phyloP scores from a whole-genome alignment of 768 basidiomycete genomes.

The Psilocybe sp. region DNA sequence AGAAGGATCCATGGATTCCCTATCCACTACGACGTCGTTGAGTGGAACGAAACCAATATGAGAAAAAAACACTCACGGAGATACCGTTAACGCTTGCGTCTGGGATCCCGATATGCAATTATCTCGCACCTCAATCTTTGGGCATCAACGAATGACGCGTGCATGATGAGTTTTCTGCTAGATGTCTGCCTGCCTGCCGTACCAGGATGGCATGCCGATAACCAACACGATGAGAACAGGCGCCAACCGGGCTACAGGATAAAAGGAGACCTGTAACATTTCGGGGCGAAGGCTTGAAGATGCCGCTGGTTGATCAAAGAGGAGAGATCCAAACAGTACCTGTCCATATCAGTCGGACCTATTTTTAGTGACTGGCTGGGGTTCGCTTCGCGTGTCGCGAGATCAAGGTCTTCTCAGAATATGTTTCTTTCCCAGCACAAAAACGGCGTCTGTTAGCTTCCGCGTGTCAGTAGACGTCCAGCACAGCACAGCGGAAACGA shows the following conservation, averaged over 20 bases:
- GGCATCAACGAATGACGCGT: constrained; percentile 2
- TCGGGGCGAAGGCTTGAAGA: too few species aligned
- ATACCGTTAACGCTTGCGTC: constrained; percentile 19
- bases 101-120: constrained; percentile 21
- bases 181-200: too few species aligned
- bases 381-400: constrained; percentile 3
- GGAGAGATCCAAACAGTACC: constrained; percentile 9
- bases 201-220: too few species aligned
- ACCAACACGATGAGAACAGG: too few species aligned
- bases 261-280: too few species aligned
- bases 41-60: constrained; percentile 14
- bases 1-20: constrained; percentile 21
- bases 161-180: not conserved
- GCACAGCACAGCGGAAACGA: not conserved
- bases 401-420: constrained; percentile 1
- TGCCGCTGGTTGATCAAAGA: not conserved
- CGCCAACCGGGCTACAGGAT: too few species aligned
- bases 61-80: constrained; percentile 22
- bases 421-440: constrained; percentile 8
- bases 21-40: constrained; percentile 17
- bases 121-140: not conserved
- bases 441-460: constrained; percentile 7
- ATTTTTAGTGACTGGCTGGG: constrained; percentile 9
- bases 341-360: not conserved
- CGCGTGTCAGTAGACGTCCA: constrained; percentile 3